Conservation (phyloP, 305 asterid species). For the Fraxinus dipetala region DNA sequence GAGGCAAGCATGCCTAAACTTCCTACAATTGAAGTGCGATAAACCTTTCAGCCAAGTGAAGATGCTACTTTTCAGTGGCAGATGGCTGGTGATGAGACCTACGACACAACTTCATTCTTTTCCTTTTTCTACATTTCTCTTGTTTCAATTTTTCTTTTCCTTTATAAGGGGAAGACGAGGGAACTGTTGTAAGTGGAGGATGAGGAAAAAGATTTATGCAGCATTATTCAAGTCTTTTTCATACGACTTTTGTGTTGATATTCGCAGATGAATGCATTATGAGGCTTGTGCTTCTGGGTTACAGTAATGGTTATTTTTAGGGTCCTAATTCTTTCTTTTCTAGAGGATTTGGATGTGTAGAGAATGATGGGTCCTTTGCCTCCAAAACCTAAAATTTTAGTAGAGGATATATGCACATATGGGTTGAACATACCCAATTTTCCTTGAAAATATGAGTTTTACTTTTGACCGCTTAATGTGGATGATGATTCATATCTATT, state of each 20-base stretch:
- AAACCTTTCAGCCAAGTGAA: not conserved
- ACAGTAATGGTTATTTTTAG: not conserved
- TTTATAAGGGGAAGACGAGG: not conserved
- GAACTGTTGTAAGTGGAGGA: not conserved
- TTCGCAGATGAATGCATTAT: not conserved
- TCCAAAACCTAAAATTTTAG: conserved; percentile 10
- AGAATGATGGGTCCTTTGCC: not conserved
- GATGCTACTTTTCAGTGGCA: not conserved
- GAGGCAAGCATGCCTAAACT: not conserved
- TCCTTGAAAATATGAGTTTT: not conserved
- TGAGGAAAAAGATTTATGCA: not conserved
- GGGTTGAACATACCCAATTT: not conserved
- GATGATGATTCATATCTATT: not conserved
- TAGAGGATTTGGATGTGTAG: not conserved
- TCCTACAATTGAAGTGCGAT: not conserved
- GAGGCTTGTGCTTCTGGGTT: not conserved
- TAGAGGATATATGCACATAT: not conserved
- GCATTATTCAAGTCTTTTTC: not conserved
- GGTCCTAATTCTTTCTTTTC: not conserved
- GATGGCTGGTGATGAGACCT: not conserved
- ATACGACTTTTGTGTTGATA: not conserved
- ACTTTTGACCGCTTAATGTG: conserved; percentile 8
- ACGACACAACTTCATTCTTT: not conserved
- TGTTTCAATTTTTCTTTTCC: not conserved
- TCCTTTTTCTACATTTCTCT: not conserved